Conservation (phyloP, 2,329 filamentous ascomycete genomes). For the Cladophialophora yegresii region DNA sequence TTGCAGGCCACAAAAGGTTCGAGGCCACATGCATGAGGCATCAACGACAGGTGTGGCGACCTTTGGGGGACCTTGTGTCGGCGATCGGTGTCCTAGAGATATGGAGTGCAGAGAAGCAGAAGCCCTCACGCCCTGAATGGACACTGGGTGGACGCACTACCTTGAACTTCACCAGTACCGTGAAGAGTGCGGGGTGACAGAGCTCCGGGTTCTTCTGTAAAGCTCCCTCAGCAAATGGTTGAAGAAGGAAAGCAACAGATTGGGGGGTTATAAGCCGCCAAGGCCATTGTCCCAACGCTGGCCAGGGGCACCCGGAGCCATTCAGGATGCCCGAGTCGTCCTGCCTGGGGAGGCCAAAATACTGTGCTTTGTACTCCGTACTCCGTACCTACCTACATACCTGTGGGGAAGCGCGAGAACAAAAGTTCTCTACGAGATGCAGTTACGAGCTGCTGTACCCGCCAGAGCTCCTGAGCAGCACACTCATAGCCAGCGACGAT, state of each 20-base stretch:
- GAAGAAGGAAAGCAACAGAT: not conserved
- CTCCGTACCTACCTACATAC: too few relatives aligned
- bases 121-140: too few relatives aligned
- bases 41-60: not conserved
- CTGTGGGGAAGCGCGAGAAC: not conserved
- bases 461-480: not conserved
- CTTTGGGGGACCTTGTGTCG: not conserved
- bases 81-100: not conserved
- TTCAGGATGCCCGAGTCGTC: not conserved
- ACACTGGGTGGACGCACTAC: too few relatives aligned
- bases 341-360: not conserved
- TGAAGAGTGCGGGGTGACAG: not conserved
- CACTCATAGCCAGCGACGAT: not conserved
- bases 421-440: not conserved
- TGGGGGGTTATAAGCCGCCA: not conserved
- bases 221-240: not conserved
- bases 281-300: not conserved
- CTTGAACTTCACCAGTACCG: too few relatives aligned
- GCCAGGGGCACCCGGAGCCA: not conserved
- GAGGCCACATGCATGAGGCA: not conserved
- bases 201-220: not conserved
- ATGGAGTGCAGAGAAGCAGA: too few relatives aligned
- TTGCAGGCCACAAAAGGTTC: constrained; percentile 3
- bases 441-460: not conserved
- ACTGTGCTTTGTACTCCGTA: accelerated